phyloP scores from a whole-genome alignment of 1,284 basidiomycete genomes.

The Leccinum subfulvum region DNA sequence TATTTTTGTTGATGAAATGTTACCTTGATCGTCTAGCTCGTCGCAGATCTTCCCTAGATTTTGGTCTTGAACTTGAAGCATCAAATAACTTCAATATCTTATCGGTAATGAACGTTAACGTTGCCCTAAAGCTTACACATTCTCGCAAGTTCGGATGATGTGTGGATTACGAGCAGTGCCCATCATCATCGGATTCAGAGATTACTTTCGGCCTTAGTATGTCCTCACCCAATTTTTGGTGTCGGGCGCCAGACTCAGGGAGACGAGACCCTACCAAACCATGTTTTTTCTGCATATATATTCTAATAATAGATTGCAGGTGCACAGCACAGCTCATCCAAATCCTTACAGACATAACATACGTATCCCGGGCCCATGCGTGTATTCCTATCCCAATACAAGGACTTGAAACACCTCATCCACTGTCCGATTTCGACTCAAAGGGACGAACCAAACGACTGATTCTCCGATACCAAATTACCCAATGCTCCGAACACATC shows the following conservation, averaged over 20 bases:
- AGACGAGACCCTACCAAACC: no score
- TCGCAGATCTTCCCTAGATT: neutral
- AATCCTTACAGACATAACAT: neutral
- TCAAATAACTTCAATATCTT: neutral
- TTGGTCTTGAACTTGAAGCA: neutral
- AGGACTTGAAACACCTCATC: neutral
- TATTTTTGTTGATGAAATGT: neutral
- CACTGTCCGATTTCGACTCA: neutral
- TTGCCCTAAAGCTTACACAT: neutral
- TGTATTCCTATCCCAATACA: neutral
- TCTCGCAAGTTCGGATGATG: neutral
- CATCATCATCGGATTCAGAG: neutral
- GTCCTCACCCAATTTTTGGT: no score
- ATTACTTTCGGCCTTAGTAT: no score
- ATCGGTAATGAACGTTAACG: neutral
- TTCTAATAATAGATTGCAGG: neutral
- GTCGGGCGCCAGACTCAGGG: no score
- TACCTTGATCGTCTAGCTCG: neutral
- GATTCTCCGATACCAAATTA: neutral
- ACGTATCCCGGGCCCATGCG: neutral
- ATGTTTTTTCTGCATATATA: no score
- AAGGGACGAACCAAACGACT: neutral
- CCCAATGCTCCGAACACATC: neutral
- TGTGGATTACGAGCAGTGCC: neutral
- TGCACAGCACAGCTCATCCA: neutral